Percentiles rank a stretch among this genome's conserved stretches.
These are phyloP conservation scores for Aspergillus fructus DNA, from an alignment of 2,329 filamentous ascomycete genomes.

Conservation along the genomic window DNA sequence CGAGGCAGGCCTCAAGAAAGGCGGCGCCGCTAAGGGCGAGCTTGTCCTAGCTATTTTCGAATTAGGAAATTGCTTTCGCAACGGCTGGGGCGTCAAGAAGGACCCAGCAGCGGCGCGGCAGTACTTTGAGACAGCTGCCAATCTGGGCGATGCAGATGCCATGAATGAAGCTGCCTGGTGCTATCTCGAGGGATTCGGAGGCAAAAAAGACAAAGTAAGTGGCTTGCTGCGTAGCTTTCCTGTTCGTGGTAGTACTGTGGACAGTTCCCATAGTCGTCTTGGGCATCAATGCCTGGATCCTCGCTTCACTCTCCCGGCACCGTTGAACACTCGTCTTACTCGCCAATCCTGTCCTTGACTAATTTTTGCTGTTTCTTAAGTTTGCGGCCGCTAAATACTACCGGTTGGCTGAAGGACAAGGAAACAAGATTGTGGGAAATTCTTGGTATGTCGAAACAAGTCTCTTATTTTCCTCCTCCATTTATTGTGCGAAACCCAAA, in stretches of 20 bases:
- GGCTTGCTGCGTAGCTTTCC: constrained; percentile 1
- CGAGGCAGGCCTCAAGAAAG: constrained; percentile 83
- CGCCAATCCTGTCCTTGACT: constrained; percentile 3
- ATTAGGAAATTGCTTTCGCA: constrained; percentile 72
- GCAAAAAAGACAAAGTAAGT: constrained; percentile 97
- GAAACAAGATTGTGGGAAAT: constrained; percentile 88
- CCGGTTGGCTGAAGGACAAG: constrained; percentile 82
- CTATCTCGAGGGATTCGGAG: constrained; percentile 93
- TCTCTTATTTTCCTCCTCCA: constrained; percentile 3
- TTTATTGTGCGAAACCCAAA: constrained; percentile 3
- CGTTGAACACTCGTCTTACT: constrained; percentile 8
- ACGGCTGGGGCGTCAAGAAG: constrained; percentile 88
- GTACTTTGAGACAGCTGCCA: constrained; percentile 97
- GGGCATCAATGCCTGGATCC: constrained; percentile 35
- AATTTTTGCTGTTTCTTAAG: constrained; percentile 22
- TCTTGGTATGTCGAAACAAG: constrained; percentile 70
- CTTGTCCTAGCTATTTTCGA: constrained; percentile 95
- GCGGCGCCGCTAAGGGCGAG: constrained; percentile 92
- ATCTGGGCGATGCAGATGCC: constrained; percentile 91
- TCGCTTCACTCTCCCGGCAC: constrained; percentile 24
- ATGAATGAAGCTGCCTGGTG: constrained; percentile 98
- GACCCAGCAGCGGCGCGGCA: constrained; percentile 81
- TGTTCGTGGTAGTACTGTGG: background rate
- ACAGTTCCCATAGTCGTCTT: background rate
- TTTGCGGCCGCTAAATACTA: constrained; percentile 78